Conservation (phyloP, 2,329 filamentous ascomycete species). For the Scopulariopsis brevicaulis region DNA sequence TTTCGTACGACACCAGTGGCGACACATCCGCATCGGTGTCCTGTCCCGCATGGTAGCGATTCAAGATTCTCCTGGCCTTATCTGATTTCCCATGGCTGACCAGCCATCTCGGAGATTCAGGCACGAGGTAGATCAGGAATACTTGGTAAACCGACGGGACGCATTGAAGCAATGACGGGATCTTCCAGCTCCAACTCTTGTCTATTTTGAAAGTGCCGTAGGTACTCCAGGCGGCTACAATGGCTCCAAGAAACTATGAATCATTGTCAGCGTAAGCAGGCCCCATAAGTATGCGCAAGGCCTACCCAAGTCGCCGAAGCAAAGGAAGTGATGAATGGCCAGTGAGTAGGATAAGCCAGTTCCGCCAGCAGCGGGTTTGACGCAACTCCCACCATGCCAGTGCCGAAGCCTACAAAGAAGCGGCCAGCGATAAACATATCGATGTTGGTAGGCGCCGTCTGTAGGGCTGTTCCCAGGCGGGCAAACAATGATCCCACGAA, state of each 20-base stretch:
- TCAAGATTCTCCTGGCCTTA: constrained; percentile 24
- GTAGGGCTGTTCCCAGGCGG: too few species aligned
- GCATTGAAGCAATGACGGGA: constrained; percentile 12
- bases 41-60: constrained; percentile 27
- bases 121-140: constrained; percentile 19
- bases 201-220: constrained; percentile 6
- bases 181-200: constrained; percentile 12
- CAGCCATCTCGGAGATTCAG: constrained; percentile 22
- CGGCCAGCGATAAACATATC: too few species aligned
- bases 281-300: too few species aligned
- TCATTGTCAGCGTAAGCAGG: too few species aligned
- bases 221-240: constrained; percentile 4
- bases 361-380: too few species aligned
- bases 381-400: too few species aligned
- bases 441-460: too few species aligned
- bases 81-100: constrained; percentile 19
- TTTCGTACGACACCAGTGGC: constrained; percentile 26
- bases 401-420: too few species aligned
- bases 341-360: too few species aligned
- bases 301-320: too few species aligned
- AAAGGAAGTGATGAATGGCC: too few species aligned
- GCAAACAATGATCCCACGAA: too few species aligned
- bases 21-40: constrained; percentile 17
- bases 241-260: background rate
- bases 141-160: constrained; percentile 9